Conservation (phyloP, 371 early-diverging fungal species). For the Rhizomucor miehei region DNA sequence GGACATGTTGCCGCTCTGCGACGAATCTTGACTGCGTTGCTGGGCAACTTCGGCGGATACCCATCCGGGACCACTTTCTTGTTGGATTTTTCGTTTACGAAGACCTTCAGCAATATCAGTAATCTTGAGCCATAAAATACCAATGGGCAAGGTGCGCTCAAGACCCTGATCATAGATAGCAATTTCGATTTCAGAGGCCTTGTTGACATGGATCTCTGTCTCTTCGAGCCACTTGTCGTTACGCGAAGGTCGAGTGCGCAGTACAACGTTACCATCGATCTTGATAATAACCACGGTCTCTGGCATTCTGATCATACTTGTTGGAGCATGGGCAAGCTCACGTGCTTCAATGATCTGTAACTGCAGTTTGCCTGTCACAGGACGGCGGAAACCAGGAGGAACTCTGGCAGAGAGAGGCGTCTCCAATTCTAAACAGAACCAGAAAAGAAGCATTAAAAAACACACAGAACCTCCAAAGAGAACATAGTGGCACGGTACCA, state of each 20-base stretch:
- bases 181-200: constrained; percentile 90
- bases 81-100: constrained; percentile 65
- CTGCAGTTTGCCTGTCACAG: constrained; percentile 72
- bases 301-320: constrained; percentile 43
- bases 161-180: constrained; percentile 74
- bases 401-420: constrained; percentile 47
- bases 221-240: constrained; percentile 82
- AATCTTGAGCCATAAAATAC: constrained; percentile 81
- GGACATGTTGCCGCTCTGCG: neutral
- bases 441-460: no score
- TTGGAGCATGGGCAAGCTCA: constrained; percentile 69
- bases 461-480: no score
- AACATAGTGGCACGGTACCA: constrained; percentile 21
- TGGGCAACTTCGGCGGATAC: constrained; percentile 45
- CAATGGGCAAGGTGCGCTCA: constrained; percentile 68
- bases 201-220: constrained; percentile 81
- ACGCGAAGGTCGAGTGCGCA: constrained; percentile 68
- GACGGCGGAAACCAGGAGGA: constrained; percentile 70
- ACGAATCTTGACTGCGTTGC: constrained; percentile 19
- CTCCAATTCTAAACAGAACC: constrained; percentile 31
- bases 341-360: constrained; percentile 66
- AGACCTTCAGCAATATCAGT: constrained; percentile 79
- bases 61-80: constrained; percentile 54
- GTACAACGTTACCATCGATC: constrained; percentile 81
- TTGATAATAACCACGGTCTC: constrained; percentile 73